Evolutionary conservation across 257 asterid genomes (phyloP), one percentile per base, ranked within the genome.

Genomic region (Solanum virginianum): DNA sequence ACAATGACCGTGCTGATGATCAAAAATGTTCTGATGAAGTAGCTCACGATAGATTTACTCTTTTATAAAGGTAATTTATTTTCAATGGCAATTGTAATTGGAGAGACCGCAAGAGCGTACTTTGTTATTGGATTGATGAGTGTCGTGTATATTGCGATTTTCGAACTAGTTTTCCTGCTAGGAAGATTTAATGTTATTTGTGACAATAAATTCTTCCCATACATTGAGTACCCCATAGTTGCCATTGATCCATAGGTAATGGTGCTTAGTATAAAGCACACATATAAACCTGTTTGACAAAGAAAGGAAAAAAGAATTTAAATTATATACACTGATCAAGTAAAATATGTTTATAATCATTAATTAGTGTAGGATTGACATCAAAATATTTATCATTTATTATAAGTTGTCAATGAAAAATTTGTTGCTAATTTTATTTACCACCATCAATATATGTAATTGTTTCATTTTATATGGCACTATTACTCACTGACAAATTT

Each of bases 171-270:
- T 16, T 85, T 84, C 18, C 63, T 26, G 0, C 43, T 56, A 0
- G 97, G 93, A 47, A 92, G 93, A 85, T 92, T 92, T 80, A 93
- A 62, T 10, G 82, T 75, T 22, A 75, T 41, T 75, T 85, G 89
- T 6, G 90, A 91, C 86, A 84, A 59, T 57, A 91, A 41, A 70
- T 85, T 82, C 12, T 90, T 77, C 15, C 93, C 94, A 22, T 82
- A 93, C 97, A 93, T 93, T 36, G 87, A 60, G 62, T 90, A 90
- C 70, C 95, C 95, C 22, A 89, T 16, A 1, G 89, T 47, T 41
- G 90, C 92, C 92, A 91, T 92, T 24, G 92, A 86, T 88, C 91
- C 93, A 62, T 91, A 91, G 10, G 82, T 85, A 1, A 89, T 18
- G 14, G 89, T 88, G 87, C 93, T 89, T 56, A 89, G 53, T 60